Conservation (phyloP, 2,329 filamentous ascomycete species). For the Botrytis hyacinthi region DNA sequence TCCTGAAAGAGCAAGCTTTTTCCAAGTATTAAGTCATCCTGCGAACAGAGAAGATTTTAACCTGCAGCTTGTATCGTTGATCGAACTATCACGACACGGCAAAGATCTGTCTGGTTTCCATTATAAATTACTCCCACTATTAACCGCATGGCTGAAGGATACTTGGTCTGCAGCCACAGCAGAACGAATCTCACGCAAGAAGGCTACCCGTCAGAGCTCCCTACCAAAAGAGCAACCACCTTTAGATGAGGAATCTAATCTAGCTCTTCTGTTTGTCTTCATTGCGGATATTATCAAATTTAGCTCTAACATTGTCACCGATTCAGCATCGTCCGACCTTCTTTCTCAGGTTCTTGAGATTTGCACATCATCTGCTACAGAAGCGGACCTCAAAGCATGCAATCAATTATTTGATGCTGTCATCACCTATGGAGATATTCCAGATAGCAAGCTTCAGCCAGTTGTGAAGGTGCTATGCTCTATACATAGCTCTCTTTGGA, state of each 20-base stretch:
- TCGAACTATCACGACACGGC: conserved; percentile 60
- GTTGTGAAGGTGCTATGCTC: conserved; percentile 71
- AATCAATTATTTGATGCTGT: conserved; percentile 68
- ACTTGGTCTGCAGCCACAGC: conserved; percentile 53
- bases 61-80: conserved; percentile 61
- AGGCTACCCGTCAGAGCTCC: conserved; percentile 44
- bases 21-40: conserved; percentile 57
- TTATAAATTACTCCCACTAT: conserved; percentile 61
- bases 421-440: conserved; percentile 70
- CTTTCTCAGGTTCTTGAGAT: conserved; percentile 64
- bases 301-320: conserved; percentile 66
- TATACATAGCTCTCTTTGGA: conserved; percentile 64
- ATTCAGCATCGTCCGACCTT: conserved; percentile 58
- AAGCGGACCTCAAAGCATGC: conserved; percentile 64
- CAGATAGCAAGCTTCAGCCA: conserved; percentile 57
- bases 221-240: conserved; percentile 42
- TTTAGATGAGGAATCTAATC: conserved; percentile 56
- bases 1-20: conserved; percentile 64
- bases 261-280: conserved; percentile 63
- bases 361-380: conserved; percentile 63
- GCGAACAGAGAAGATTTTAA: conserved; percentile 62
- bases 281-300: conserved; percentile 71
- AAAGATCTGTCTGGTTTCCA: conserved; percentile 65
- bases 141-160: conserved; percentile 59
- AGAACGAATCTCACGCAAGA: conserved; percentile 56